Base-by-base conservation (phyloP, 2,329 filamentous ascomycete species). In the Botrytis squamosa region DNA sequence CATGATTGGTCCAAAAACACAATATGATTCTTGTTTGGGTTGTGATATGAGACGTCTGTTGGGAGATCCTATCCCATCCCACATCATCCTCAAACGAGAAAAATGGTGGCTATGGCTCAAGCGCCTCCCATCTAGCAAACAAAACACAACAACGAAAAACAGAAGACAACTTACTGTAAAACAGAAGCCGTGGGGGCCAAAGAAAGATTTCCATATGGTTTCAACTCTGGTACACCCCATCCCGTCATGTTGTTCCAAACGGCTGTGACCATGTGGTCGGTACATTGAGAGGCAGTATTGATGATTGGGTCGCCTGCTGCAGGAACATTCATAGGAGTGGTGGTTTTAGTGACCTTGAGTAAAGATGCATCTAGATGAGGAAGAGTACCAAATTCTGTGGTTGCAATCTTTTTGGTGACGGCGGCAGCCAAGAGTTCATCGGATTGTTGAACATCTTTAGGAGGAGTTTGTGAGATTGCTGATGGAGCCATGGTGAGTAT, bases 231-330 rank as follows among this genome's bases (percentile, higher is more conserved):
- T 2, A 88, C 85, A 55, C 87, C 86, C 94, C 94, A 97, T 78
- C 94, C 94, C 33, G 83, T 81, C 62, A 84, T 81, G 36, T 82
- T 83, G 49, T 86, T 89, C 93, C 94, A 97, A 71, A 85, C 84
- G 33, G 86, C 91, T 70, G 90, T 91, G 79, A 96, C 86, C 94
- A 97, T 97, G 86, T 98, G 95, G 86, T 98, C 94, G 76, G 93
- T 94, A 70, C 79, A 80, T 77, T 80, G 79, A 36, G 79, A 79
- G 16, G 74, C 55, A 38, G 77, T 77, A 33, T 72, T 71, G 44
- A 80, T 81, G 68, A 81, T 80, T 57, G 81, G 81, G 75, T 83
- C 86, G 75, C 86, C 84, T 40, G 77, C 74, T 70, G 85, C 83
- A 70, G 88, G 88, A 67, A 90, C 88, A 68, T 83, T 76, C 75